These are phyloP conservation scores for Cutaneotrichosporon spelunceum DNA, from an alignment of 1,284 basidiomycete genomes.

Conservation along the genomic window DNA sequence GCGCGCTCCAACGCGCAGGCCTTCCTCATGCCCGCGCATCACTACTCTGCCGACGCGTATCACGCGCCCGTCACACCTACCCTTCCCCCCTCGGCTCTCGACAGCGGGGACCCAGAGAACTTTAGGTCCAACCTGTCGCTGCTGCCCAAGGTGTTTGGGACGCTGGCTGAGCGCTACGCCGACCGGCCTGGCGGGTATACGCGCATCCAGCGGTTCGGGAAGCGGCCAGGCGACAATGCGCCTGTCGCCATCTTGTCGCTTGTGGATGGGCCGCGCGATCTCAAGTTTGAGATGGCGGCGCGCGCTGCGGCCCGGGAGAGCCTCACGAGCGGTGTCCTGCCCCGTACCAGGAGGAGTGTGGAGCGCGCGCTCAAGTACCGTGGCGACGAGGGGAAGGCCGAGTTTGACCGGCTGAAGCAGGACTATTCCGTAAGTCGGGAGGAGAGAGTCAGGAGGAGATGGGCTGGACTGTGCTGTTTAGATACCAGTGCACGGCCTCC, in stretches of 20 bases:
- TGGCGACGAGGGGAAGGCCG: constrained; percentile 37
- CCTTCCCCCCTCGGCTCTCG: constrained; percentile 4
- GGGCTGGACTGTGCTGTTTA: neutral
- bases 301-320: constrained; percentile 74
- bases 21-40: constrained; percentile 62
- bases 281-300: constrained; percentile 80
- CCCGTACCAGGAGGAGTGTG: constrained; percentile 6
- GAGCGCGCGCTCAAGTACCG: constrained; percentile 51
- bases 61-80: constrained; percentile 15
- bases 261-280: constrained; percentile 87
- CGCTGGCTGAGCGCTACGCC: constrained; percentile 77
- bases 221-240: constrained; percentile 87
- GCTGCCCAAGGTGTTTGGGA: constrained; percentile 75
- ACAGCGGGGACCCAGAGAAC: constrained; percentile 36
- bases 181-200: constrained; percentile 91
- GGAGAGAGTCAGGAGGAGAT: neutral
- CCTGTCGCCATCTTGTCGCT: constrained; percentile 88
- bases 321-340: neutral
- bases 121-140: constrained; percentile 55
- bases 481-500: too few relatives aligned
- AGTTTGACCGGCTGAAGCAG: constrained; percentile 47
- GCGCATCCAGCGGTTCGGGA: constrained; percentile 83
- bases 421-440: constrained; percentile 49
- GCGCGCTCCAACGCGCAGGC: constrained; percentile 65
- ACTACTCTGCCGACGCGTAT: constrained; percentile 35